phyloP scores from a whole-genome alignment of 1,139 yeast genomes.

The Tardiomyces digboiensis region DNA sequence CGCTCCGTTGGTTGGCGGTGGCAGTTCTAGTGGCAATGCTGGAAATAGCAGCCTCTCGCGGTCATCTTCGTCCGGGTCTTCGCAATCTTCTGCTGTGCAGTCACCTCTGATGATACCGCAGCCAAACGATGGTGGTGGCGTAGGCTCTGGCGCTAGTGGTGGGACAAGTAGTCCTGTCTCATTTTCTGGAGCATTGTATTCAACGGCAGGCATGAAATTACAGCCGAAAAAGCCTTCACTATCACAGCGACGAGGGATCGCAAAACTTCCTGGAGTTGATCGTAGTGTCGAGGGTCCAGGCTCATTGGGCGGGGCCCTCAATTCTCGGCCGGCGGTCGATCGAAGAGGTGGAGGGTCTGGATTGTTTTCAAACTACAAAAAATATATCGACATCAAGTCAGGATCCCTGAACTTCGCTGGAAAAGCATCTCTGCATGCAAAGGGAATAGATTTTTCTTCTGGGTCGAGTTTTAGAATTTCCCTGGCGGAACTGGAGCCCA shows the following conservation, averaged over 20 bases:
- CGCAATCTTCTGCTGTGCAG: not conserved
- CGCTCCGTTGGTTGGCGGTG: no score
- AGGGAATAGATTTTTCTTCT: constrained; percentile 83
- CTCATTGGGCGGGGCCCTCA: constrained; percentile 2
- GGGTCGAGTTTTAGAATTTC: constrained; percentile 86
- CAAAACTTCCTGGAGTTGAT: constrained; percentile 9
- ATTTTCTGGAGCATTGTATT: constrained; percentile 10
- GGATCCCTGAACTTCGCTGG: constrained; percentile 92
- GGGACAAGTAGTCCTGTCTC: no score
- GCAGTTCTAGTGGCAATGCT: no score
- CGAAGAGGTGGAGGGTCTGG: constrained; percentile 5
- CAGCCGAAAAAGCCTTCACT: constrained; percentile 16
- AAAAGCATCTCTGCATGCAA: constrained; percentile 82
- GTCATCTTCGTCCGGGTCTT: not conserved
- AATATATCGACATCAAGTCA: constrained; percentile 82
- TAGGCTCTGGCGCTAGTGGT: no score
- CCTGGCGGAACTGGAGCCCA: constrained; percentile 71
- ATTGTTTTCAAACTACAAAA: constrained; percentile 68
- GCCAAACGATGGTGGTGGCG: no score
- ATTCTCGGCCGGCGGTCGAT: constrained; percentile 1
- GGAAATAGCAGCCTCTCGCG: not conserved
- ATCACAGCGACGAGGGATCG: constrained; percentile 26
- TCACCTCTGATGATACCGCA: not conserved
- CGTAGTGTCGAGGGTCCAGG: not conserved
- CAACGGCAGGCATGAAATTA: constrained; percentile 7